Evolutionary conservation across 1,139 yeast genomes (phyloP).

Genomic region (Yamadazyma taylorii): DNA sequence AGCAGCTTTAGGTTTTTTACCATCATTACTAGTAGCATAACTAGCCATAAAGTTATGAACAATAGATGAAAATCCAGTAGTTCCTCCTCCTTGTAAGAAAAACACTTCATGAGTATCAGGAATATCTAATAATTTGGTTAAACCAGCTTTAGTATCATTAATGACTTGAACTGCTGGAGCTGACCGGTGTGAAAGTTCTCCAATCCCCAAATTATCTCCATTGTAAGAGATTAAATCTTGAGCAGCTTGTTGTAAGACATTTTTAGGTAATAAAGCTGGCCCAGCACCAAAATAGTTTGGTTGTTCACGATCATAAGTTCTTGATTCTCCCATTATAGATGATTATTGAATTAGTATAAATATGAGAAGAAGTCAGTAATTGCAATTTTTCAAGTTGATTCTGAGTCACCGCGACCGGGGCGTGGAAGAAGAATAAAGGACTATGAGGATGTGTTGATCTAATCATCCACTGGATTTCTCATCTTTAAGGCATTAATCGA

Average conservation of each 20-base stretch:
- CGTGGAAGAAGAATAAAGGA: no score
- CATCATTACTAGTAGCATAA: slow-evolving; percentile 59
- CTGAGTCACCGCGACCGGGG: slow-evolving; percentile 3
- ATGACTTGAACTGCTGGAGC: slow-evolving; percentile 76
- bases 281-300: slow-evolving; percentile 96
- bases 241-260: slow-evolving; percentile 86
- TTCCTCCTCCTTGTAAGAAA: slow-evolving; percentile 97
- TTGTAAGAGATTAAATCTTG: slow-evolving; percentile 71
- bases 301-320: slow-evolving; percentile 49
- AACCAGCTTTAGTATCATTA: slow-evolving; percentile 69
- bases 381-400: neutral
- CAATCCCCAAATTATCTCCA: slow-evolving; percentile 76
- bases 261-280: slow-evolving; percentile 86
- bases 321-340: neutral
- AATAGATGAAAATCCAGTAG: slow-evolving; percentile 88
- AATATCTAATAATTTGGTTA: slow-evolving; percentile 61
- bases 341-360: neutral
- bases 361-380: neutral
- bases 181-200: slow-evolving; percentile 95
- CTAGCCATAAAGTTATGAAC: slow-evolving; percentile 82
- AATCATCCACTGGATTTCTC: slow-evolving; percentile 6
- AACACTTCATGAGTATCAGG: slow-evolving; percentile 94
- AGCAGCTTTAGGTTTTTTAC: slow-evolving; percentile 76
- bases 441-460: no score
- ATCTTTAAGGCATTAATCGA: slow-evolving; percentile 42